Percentiles rank a stretch among this genome's conserved stretches.
Evolutionary conservation across 2,329 filamentous ascomycete genomes (phyloP).

Genomic region (Dactylellina haptotyla): DNA sequence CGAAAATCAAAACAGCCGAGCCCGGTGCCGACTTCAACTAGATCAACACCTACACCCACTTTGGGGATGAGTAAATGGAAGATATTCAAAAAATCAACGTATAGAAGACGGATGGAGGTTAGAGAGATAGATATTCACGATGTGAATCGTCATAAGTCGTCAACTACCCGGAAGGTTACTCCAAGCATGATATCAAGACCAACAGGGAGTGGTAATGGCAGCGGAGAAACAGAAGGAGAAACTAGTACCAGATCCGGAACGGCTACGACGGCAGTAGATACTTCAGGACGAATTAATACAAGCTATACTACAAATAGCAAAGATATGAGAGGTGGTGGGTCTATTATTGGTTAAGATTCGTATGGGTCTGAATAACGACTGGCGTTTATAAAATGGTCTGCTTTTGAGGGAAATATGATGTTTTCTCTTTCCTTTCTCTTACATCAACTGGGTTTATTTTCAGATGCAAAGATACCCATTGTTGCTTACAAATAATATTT

Average conservation of each 20-base stretch:
- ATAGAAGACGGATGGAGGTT: slow-evolving; percentile 43
- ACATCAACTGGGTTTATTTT: no score
- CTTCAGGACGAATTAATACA: slow-evolving; percentile 22
- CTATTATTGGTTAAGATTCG: slow-evolving; percentile 11
- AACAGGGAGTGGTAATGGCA: slow-evolving; percentile 7
- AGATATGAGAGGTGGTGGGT: slow-evolving; percentile 41
- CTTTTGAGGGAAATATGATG: slow-evolving; percentile 2
- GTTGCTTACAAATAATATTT: no score
- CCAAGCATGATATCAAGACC: slow-evolving; percentile 16
- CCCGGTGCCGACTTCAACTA: slow-evolving; percentile 1
- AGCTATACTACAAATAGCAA: slow-evolving; percentile 37
- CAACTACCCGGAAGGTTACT: slow-evolving; percentile 7
- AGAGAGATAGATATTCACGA: slow-evolving; percentile 53
- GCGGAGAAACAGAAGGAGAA: slow-evolving; percentile 8
- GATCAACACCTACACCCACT: slow-evolving; percentile 17
- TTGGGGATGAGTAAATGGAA: slow-evolving; percentile 37
- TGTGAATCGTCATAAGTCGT: slow-evolving; percentile 32
- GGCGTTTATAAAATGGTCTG: slow-evolving; percentile 34
- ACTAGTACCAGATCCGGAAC: slow-evolving; percentile 26
- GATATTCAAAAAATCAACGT: slow-evolving; percentile 51
- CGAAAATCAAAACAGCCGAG: slow-evolving; percentile 31
- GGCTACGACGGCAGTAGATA: slow-evolving; percentile 22
- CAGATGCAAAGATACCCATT: no score
- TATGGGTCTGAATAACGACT: slow-evolving; percentile 28
- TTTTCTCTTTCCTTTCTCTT: slow-evolving; percentile 18